Evolutionary conservation across 208 protist genomes (phyloP), one percentile per base, ranked within the genome.

Genomic region (Leishmania mexicana): DNA sequence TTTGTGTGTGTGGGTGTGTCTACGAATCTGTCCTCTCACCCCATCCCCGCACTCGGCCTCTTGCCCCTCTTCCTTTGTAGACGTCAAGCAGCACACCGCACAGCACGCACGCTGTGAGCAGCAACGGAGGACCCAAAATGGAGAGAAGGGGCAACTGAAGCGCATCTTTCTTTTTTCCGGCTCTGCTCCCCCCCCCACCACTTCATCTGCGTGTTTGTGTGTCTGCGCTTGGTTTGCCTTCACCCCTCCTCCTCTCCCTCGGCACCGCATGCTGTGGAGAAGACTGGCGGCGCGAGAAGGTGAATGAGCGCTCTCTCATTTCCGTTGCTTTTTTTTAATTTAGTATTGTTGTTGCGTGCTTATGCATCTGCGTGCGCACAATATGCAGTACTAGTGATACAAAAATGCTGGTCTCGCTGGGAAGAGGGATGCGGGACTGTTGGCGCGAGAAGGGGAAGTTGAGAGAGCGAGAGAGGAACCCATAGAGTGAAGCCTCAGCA

Each of bases 131-230:
- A 40, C 17, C 38, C 17, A 19, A 31, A 54, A 74, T 38, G 19
- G 38, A 51, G 70, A 74, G 45, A 54, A 49, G 70, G 57, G 24
- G 45, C 70, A 74, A 74, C 47, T 31, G 13, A 74, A 74, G 35
- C n/a, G 40, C 40, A 40, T 31, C n/a, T 81, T 75, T 75, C n/a
- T 60, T 75, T 73, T 47, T 38, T 11, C 62, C 62, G 13, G 24
- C 28, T 74, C 70, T 42, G 40, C 40, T 24, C 45, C 47, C 54
- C 40, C 51, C 60, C 49, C 49, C 47, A 49, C 49, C 49, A 8
- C 49, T 53, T 53, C 49, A 1, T 53, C 49, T 53, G 11, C 11
- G 11, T 53, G 15, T 54, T 3, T 54, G 51, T 54, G 51, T 54
- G 8, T 6, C 19, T 1, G 3, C 10, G n/a, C 6, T 75, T 75